These are phyloP conservation scores for Astrothelium subdiscretum DNA, from an alignment of 495 filamentous ascomycete species.

Conservation along the genomic window DNA sequence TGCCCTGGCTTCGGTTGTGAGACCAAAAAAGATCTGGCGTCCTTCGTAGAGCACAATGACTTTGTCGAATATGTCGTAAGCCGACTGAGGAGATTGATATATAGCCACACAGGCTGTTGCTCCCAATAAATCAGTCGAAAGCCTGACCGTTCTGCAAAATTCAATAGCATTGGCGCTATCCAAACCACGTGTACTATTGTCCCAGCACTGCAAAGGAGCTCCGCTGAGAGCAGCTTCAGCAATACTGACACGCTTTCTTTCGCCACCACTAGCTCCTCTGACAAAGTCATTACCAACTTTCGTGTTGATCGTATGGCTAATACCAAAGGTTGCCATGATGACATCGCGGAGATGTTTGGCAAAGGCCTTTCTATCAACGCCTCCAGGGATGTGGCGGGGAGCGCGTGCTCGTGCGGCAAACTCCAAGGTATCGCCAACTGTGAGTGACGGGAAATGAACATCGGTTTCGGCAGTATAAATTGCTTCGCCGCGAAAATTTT, in stretches of 20 bases:
- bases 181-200: slow-evolving; percentile 17
- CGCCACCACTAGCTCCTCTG: slow-evolving; percentile 22
- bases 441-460: slow-evolving; percentile 32
- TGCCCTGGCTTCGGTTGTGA: slow-evolving; percentile 16
- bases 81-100: slow-evolving; percentile 16
- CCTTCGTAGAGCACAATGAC: slow-evolving; percentile 50
- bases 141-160: slow-evolving; percentile 11
- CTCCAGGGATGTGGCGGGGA: slow-evolving; percentile 27
- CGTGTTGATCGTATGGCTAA: slow-evolving; percentile 22
- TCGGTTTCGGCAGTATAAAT: slow-evolving; percentile 37
- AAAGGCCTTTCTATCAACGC: slow-evolving; percentile 17
- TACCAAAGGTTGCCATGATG: slow-evolving; percentile 34
- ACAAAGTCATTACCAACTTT: slow-evolving; percentile 21
- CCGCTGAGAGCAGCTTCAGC: slow-evolving; percentile 12
- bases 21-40: slow-evolving; percentile 51
- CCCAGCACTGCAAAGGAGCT: slow-evolving; percentile 12
- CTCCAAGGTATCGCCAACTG: slow-evolving; percentile 28
- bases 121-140: slow-evolving; percentile 8
- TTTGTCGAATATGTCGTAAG: slow-evolving; percentile 20
- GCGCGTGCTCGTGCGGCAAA: slow-evolving; percentile 31
- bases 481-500: slow-evolving; percentile 32
- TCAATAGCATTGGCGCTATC: slow-evolving; percentile 14
- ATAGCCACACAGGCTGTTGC: slow-evolving; percentile 12
- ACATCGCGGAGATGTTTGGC: slow-evolving; percentile 29
- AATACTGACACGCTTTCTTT: slow-evolving; percentile 19